A percentile compares a stretch with the other conserved stretches of the same genome.
Conservation (phyloP, 306 rosid species). For the Vigna reflexopilosa region DNA sequence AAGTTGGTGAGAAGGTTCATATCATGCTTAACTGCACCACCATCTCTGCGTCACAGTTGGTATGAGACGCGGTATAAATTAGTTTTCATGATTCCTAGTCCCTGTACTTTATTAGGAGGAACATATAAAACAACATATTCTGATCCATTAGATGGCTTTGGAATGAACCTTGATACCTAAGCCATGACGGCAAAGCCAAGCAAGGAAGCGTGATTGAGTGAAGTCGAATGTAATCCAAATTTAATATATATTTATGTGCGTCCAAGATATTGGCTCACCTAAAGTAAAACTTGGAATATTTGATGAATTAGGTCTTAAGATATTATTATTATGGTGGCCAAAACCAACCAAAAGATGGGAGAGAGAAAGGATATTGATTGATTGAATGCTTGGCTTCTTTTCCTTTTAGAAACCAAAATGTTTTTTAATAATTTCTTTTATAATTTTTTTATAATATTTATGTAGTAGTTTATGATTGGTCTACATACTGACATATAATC, state of each 20-base stretch:
- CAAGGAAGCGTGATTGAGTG: constrained; percentile 44
- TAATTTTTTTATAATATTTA: no score
- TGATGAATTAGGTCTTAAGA: neutral
- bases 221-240: neutral
- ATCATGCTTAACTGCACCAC: constrained; percentile 36
- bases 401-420: no score
- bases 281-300: neutral
- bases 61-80: neutral
- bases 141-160: neutral
- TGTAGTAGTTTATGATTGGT: no score
- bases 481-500: no score
- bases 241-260: neutral
- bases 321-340: neutral
- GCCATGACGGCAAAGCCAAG: constrained; percentile 54
- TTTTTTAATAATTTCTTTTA: no score
- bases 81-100: constrained; percentile 36
- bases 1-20: constrained; percentile 11
- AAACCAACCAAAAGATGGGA: neutral
- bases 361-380: neutral
- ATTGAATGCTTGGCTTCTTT: neutral
- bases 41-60: constrained; percentile 2
- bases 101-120: neutral
- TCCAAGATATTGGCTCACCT: constrained; percentile 18
- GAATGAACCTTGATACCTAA: constrained; percentile 31
- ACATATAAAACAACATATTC: neutral